Conservation (phyloP, 1,284 basidiomycete species). For the Sporisorium exsertum region DNA sequence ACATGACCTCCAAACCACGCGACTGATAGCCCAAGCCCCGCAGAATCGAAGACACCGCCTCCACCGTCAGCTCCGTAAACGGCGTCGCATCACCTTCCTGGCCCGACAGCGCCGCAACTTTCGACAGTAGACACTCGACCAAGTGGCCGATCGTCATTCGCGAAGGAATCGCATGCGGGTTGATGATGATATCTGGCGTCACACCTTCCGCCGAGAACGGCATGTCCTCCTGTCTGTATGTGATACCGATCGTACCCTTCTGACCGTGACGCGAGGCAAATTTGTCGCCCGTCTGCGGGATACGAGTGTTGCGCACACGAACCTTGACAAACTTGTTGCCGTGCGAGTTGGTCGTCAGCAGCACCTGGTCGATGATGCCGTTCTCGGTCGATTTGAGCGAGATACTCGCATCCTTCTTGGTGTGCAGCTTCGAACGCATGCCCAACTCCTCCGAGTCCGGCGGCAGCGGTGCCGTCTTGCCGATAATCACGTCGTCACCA, state of each 20-base stretch:
- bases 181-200: constrained; percentile 96
- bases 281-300: constrained; percentile 98
- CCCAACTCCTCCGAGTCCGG: constrained; percentile 97
- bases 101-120: constrained; percentile 94
- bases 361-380: constrained; percentile 96
- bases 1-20: constrained; percentile 95
- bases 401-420: constrained; percentile 92
- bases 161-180: constrained; percentile 98
- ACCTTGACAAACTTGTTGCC: constrained; percentile 99
- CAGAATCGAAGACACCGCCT: constrained; percentile 73
- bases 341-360: constrained; percentile 94
- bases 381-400: constrained; percentile 97
- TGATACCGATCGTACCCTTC: constrained; percentile 99
- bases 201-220: constrained; percentile 97
- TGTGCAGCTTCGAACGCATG: constrained; percentile 90
- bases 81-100: constrained; percentile 98
- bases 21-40: constrained; percentile 75
- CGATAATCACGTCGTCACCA: constrained; percentile 98
- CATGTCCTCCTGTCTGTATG: constrained; percentile 99
- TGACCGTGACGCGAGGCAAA: constrained; percentile 99
- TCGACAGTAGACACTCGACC: constrained; percentile 96
- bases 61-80: constrained; percentile 97
- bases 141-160: constrained; percentile 99
- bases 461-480: constrained; percentile 97
- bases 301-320: constrained; percentile 91